phyloP scores from a whole-genome alignment of 1,284 basidiomycete species.

The Phaffia rhodozyma region DNA sequence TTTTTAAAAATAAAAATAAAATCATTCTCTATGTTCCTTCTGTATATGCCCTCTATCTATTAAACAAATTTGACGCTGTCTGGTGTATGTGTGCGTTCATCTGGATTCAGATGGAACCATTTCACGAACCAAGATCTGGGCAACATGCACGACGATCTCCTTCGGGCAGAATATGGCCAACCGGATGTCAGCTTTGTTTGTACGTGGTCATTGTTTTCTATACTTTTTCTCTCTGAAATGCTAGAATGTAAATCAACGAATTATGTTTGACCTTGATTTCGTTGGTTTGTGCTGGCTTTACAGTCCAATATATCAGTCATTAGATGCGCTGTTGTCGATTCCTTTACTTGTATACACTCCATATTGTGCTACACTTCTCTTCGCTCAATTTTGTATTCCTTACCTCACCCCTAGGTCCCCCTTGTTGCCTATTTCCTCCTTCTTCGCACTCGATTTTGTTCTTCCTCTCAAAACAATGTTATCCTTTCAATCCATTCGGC shows the following conservation, averaged over 20 bases:
- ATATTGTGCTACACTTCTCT: too few relatives aligned
- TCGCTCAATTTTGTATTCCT: neutral
- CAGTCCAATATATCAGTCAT: conserved; percentile 19
- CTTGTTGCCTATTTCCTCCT: neutral
- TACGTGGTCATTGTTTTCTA: conserved; percentile 25
- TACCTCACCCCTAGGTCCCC: neutral
- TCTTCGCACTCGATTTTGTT: neutral
- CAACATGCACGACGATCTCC: conserved; percentile 87
- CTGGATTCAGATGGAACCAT: conserved; percentile 77
- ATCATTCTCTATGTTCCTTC: neutral
- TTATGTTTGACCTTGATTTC: neutral
- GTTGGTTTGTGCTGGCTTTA: neutral
- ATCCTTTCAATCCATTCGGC: neutral
- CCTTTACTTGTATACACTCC: too few relatives aligned
- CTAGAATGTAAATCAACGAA: neutral
- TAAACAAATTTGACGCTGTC: neutral
- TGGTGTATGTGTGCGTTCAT: conserved; percentile 11
- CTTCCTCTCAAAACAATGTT: neutral
- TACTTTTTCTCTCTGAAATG: neutral
- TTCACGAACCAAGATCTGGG: conserved; percentile 77
- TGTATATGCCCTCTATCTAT: neutral
- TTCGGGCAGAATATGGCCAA: conserved; percentile 75
- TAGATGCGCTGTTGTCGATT: neutral
- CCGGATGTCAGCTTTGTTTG: conserved; percentile 54
- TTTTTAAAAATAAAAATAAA: too few relatives aligned